Base-by-base conservation (phyloP, 1,139 yeast genomes). In the Nakaseomyces kungkrabaensis region DNA sequence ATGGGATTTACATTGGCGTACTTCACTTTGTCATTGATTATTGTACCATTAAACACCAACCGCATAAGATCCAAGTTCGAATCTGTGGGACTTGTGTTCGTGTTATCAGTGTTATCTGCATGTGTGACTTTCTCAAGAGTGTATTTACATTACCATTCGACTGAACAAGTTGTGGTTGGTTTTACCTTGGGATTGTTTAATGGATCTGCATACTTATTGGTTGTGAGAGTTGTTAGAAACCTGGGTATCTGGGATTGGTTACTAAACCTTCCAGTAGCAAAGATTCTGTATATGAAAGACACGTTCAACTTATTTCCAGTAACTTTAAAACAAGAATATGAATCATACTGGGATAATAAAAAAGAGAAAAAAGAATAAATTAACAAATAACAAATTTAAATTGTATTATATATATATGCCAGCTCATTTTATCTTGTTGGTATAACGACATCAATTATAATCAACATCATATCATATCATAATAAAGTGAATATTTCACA, bases 1-100 rank as follows among this genome's bases (percentile, higher is more conserved):
- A 85, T 89, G 89, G 94, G 95, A 1, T 92, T 82, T 66, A 82
- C 85, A 59, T 78, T 83, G 13, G 75, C 81, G 4, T 89, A 87
- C 66, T 72, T 80, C 51, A 63, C 75, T 7, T 72, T 87, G 42
- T 27, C 36, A 7, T 17, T 41, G 34, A 5, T 41, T 4, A 24
- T 41, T 27, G 33, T 11, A 13, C 44, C 44, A 3, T 13, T 41
- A 25, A 45, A 32, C 38, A 43, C 46, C 6, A 43, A 26, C 9
- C n/a, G 41, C 4, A 17, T 13, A 7, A 17, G 47, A 11, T 34
- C 42, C n/a, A 34, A n/a, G 8, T 41, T 41, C 34, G 41, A 27
- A 34, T 11, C 40, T 1, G 7, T 37, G 13, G 26, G 25, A 7
- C 10, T 45, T n/a, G 9, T 31, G 7, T 1, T 13, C 9, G 34